Base-by-base conservation (phyloP, 805 yeast genomes). In the Wilhelminamyces savonicus region DNA sequence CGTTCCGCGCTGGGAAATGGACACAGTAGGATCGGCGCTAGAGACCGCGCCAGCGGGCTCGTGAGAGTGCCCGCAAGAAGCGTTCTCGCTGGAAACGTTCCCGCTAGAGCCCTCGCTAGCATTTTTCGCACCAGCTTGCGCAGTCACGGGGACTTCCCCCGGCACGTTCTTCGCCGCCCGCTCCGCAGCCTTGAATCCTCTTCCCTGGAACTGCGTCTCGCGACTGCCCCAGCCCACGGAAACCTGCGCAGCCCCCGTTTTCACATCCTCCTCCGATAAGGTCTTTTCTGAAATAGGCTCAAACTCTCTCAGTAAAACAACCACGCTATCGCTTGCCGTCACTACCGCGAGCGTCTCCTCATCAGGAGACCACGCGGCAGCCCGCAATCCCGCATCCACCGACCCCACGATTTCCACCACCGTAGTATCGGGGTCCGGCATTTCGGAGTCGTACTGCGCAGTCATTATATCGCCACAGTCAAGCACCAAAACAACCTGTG, bases 171-270 rank as follows among this genome's bases (percentile, higher is more conserved):
- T 39, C 2, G 41, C 33, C 43, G 72, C 82, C 56, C 90, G 70
- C 56, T 82, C 94, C 36, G 74, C 49, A 6, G 82, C 86, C 46
- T 79, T 80, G 18, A 83, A 92, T 39, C 98, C 98, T 48, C 74
- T 79, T 29, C 99, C 99, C 56, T 82, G 78, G 56, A 92, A 92
- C 59, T 92, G 99, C 0, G 99, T 92, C 54, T 90, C 97, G 43
- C 81, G 79, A 38, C 82, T 83, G 49, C 99, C 99, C 99, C 99
- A 92, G 16, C 99, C 99, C 24, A 92, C 96, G 16, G 90, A 80
- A 21, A 92, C 96, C 50, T 92, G 95, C 41, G 78, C 79, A 2
- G 87, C 78, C 19, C 67, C 62, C 28, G 74, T 58, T 23, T 54
- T 50, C 27, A 88, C 65, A 51, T 92, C 98, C 7, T 68, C 70